Evolutionary conservation across 257 asterid species (phyloP).

Genomic region (Solanum raphanifolium): DNA sequence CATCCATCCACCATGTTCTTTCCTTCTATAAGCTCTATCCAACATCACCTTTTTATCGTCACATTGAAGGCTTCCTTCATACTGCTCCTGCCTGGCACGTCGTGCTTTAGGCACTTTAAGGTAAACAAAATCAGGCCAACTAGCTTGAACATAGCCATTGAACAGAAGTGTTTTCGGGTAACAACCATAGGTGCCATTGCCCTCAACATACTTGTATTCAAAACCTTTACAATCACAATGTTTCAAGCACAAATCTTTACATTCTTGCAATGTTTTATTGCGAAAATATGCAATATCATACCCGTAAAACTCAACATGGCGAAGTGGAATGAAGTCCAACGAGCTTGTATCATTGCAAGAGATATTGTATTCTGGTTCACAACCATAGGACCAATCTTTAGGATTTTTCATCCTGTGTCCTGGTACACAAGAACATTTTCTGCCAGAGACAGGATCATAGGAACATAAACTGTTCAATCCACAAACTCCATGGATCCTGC

Average conservation of each 20-base stretch:
- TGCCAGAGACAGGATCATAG: neutral
- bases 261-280: conserved; percentile 7
- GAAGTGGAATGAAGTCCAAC: conserved; percentile 2
- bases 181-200: conserved; percentile 10
- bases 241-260: conserved; percentile 14
- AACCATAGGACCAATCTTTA: conserved; percentile 29
- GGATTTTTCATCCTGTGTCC: conserved; percentile 21
- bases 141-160: conserved; percentile 13
- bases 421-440: conserved; percentile 29
- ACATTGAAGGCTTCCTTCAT: neutral
- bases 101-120: conserved; percentile 7
- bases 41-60: neutral
- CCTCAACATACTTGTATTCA: neutral
- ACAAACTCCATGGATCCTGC: conserved; percentile 27
- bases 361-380: conserved; percentile 15
- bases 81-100: neutral
- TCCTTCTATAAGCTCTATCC: neutral
- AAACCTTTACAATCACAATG: conserved; percentile 28
- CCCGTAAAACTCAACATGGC: conserved; percentile 25
- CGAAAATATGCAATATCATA: conserved; percentile 12
- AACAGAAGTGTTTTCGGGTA: conserved; percentile 13
- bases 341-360: conserved; percentile 2
- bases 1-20: neutral
- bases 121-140: conserved; percentile 1
- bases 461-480: conserved; percentile 27